These are phyloP conservation scores for Uronychia setigera DNA, from an alignment of 73 alveolate species.

Conservation along the genomic window DNA sequence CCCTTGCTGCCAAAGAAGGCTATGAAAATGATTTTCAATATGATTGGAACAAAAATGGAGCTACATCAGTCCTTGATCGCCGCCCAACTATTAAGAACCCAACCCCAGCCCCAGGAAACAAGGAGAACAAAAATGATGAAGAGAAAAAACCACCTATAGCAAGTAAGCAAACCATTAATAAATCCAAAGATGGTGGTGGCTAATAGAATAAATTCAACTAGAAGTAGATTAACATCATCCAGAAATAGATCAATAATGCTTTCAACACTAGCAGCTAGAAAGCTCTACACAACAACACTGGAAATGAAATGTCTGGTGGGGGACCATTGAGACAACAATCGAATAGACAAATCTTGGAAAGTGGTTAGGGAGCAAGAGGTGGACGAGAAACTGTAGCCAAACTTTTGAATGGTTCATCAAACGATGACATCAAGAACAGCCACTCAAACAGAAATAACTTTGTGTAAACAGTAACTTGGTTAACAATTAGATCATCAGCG, in stretches of 20 bases:
- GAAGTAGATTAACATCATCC: background rate
- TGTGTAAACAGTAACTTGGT: background rate
- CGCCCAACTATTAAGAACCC: background rate
- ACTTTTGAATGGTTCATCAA: background rate
- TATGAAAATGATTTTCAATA: slow-evolving; percentile 65
- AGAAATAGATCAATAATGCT: background rate
- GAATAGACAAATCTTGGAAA: background rate
- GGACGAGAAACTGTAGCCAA: background rate
- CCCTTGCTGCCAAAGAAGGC: slow-evolving; percentile 46
- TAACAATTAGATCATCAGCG: background rate
- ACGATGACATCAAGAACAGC: too few relatives aligned
- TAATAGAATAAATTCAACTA: background rate
- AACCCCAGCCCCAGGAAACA: background rate
- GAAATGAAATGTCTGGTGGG: too few relatives aligned
- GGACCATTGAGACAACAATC: background rate
- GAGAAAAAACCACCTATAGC: background rate
- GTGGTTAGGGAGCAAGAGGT: background rate
- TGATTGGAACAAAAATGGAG: slow-evolving; percentile 62
- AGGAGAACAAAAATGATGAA: background rate
- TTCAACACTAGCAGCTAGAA: background rate
- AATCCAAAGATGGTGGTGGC: too few relatives aligned
- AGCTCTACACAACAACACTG: background rate
- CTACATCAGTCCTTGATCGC: background rate
- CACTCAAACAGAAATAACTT: background rate
- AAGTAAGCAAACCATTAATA: too few relatives aligned